Conservation (phyloP, 2,329 filamentous ascomycete genomes). For the Penicillium hordei region DNA sequence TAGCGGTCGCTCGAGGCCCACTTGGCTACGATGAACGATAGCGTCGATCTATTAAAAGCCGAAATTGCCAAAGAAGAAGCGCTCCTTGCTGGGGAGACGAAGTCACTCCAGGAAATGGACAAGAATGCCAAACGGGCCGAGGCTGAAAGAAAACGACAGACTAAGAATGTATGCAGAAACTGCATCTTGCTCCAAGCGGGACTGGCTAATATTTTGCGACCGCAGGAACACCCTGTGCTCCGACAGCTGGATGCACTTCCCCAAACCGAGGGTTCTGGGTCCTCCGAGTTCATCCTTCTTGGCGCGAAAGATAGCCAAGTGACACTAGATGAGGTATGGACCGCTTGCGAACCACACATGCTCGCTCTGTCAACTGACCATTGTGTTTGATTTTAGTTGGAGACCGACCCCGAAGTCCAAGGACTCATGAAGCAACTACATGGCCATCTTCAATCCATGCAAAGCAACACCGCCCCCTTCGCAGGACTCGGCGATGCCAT, state of each 20-base stretch:
- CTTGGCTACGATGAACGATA: constrained; percentile 42
- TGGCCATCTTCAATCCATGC: constrained; percentile 47
- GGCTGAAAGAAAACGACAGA: constrained; percentile 40
- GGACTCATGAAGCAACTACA: constrained; percentile 42
- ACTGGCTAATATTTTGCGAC: constrained; percentile 16
- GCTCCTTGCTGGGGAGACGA: constrained; percentile 42
- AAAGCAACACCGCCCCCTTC: constrained; percentile 42
- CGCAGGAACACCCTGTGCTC: constrained; percentile 43
- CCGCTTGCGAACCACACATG: not conserved
- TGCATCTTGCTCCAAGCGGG: not conserved
- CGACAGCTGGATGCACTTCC: constrained; percentile 34
- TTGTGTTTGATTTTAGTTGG: constrained; percentile 30
- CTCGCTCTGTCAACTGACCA: constrained; percentile 12
- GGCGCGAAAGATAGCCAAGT: constrained; percentile 26
- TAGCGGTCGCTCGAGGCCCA: constrained; percentile 41
- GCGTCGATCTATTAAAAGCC: constrained; percentile 40
- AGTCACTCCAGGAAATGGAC: constrained; percentile 44
- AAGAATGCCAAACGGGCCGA: constrained; percentile 45
- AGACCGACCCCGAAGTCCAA: constrained; percentile 38
- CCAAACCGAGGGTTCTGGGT: constrained; percentile 11
- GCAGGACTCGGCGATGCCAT: constrained; percentile 40
- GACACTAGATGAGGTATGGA: constrained; percentile 37
- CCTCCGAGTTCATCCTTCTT: constrained; percentile 31
- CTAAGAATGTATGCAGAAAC: constrained; percentile 39
- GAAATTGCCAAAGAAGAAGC: constrained; percentile 47